phyloP scores from a whole-genome alignment of 257 asterid genomes.

The Nicotiana attenuata region DNA sequence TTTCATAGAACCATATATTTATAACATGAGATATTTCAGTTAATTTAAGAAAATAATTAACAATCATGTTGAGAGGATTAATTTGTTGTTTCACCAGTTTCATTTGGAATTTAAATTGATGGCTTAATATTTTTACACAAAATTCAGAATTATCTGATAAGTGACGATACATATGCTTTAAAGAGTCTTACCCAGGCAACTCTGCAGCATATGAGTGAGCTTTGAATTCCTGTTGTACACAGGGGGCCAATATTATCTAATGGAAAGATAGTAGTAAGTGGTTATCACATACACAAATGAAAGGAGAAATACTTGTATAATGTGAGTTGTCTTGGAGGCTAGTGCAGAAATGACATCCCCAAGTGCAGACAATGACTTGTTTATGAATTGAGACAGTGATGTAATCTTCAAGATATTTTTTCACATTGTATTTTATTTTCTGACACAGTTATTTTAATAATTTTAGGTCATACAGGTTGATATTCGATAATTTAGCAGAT shows the following conservation, averaged over 20 bases:
- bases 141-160: neutral
- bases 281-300: neutral
- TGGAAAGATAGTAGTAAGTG: conserved; percentile 5
- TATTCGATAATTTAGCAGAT: too few species aligned
- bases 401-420: too few species aligned
- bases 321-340: conserved; percentile 71
- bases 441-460: too few species aligned
- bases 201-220: conserved; percentile 95
- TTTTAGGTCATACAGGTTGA: too few species aligned
- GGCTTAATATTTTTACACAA: neutral
- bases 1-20: too few species aligned
- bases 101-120: neutral
- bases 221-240: conserved; percentile 76
- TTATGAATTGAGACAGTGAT: conserved; percentile 29
- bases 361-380: conserved; percentile 83
- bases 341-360: conserved; percentile 99
- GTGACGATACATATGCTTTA: neutral
- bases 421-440: too few species aligned
- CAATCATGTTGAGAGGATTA: neutral
- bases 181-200: conserved; percentile 63
- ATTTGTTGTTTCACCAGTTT: neutral
- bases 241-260: conserved; percentile 16
- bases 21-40: neutral
- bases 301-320: conserved; percentile 51
- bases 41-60: neutral